A percentile compares a stretch with the other conserved stretches of the same genome.
phyloP scores from a whole-genome alignment of 805 yeast species.

The Cyberlindnera xylosilytica region DNA sequence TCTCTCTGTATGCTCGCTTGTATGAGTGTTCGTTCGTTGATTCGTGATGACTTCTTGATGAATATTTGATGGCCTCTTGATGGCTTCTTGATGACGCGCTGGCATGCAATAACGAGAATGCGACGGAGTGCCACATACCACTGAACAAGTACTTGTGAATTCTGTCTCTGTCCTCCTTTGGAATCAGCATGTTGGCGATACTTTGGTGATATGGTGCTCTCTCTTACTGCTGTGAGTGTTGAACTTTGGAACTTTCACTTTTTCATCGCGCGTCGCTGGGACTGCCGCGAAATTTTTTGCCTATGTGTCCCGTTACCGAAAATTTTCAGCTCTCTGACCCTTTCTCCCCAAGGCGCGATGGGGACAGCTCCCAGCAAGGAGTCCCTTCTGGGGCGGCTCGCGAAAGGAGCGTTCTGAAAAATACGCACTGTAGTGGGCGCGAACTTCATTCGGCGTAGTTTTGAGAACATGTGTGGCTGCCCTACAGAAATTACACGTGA shows the following conservation, averaged over 20 bases:
- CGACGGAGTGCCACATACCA: constrained; percentile 58
- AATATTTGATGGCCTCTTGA: too few species aligned
- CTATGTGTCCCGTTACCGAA: constrained; percentile 22
- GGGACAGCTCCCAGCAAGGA: background rate
- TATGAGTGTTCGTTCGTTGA: background rate
- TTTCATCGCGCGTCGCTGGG: constrained; percentile 20
- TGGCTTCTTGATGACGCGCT: background rate
- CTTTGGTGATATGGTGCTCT: constrained; percentile 11
- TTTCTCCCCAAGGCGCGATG: background rate
- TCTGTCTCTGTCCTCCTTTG: constrained; percentile 99
- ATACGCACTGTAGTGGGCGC: background rate
- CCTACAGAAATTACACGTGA: background rate
- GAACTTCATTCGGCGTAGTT: background rate
- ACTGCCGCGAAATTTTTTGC: constrained; percentile 11
- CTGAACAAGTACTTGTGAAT: constrained; percentile 99
- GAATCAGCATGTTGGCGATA: constrained; percentile 79
- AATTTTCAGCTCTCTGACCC: background rate
- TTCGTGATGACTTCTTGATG: too few species aligned
- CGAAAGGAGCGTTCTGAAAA: background rate
- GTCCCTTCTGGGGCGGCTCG: background rate
- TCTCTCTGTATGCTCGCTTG: too few species aligned
- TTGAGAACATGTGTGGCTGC: background rate
- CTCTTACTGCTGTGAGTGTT: constrained; percentile 5
- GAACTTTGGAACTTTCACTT: constrained; percentile 21
- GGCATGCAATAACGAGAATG: background rate